Conservation (phyloP, 2,329 filamentous ascomycete species). For the Trematosphaeria pertusa region DNA sequence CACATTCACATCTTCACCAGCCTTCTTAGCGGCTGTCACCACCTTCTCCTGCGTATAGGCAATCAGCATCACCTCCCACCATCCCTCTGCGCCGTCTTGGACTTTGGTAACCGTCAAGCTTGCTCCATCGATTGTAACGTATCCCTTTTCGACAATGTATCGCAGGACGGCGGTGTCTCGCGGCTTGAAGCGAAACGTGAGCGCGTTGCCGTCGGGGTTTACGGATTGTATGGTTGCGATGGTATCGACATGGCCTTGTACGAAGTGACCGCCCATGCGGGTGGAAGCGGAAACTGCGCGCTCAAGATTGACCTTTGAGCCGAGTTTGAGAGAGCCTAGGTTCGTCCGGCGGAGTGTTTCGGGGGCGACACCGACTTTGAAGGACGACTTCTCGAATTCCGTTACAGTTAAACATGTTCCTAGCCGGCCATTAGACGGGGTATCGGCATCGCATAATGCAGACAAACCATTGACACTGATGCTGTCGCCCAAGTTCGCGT, state of each 20-base stretch:
- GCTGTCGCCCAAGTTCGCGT: slow-evolving; percentile 88
- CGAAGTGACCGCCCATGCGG: slow-evolving; percentile 97
- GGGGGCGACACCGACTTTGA: slow-evolving; percentile 93
- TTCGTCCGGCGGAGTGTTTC: slow-evolving; percentile 97
- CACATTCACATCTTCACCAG: slow-evolving; percentile 84
- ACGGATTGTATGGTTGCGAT: slow-evolving; percentile 76
- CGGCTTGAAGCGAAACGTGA: slow-evolving; percentile 84
- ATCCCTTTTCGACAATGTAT: slow-evolving; percentile 97
- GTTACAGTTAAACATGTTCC: slow-evolving; percentile 91
- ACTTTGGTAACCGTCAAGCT: slow-evolving; percentile 92
- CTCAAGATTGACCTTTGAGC: slow-evolving; percentile 86
- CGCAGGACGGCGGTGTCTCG: slow-evolving; percentile 72
- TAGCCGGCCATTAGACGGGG: slow-evolving; percentile 28
- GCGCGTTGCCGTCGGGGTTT: slow-evolving; percentile 84
- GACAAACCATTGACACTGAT: slow-evolving; percentile 84
- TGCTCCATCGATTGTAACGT: slow-evolving; percentile 90
- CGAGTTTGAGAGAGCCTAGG: slow-evolving; percentile 74
- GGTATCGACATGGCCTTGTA: slow-evolving; percentile 96
- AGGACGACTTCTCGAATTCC: slow-evolving; percentile 66
- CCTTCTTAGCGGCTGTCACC: slow-evolving; percentile 77
- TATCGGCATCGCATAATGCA: not conserved
- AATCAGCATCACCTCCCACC: slow-evolving; percentile 96
- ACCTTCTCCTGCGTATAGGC: slow-evolving; percentile 94
- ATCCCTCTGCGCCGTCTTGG: slow-evolving; percentile 79
- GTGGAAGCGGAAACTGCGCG: slow-evolving; percentile 89